Evolutionary conservation across 805 yeast species (phyloP), one percentile per base, ranked within the genome.

Genomic region (Ogataea henricii): DNA sequence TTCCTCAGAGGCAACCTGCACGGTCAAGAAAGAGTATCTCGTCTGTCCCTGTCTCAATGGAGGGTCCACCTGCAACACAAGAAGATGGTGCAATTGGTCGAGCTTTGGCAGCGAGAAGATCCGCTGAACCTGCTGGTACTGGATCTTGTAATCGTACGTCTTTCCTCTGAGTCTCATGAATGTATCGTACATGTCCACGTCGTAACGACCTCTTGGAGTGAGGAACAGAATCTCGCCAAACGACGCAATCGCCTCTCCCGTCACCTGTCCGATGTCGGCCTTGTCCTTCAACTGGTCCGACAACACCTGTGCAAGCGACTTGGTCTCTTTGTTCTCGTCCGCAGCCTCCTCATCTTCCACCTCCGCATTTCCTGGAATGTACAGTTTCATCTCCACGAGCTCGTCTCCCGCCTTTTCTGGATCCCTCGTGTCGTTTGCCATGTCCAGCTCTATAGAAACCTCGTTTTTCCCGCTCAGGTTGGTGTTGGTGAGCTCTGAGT

Each of bases 1-100:
- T 67, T 94, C 99, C 54, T 90, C 96, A 46, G 83, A 81, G 51
- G 85, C 80, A 63, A 94, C 89, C 70, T 94, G 99, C 66, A 92
- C 70, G 12, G 90, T 92, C 64, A 94, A 73, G 66, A 89, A 94
- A 34, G 97, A 96, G 62, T 94, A 92, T 51, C 96, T 81, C 0
- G 99, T 94, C 71, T 94, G 98, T 47, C 99, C 99, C 71, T 94
- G 99, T 66, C 98, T 83, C 55, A 94, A 74, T 2, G 99, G 99
- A 21, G 99, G 99, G 57, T 92, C 97, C 39, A 94, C 86, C 62
- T 95, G 97, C 51, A 92, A 72, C 6, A 94, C 85, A 63, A 94
- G 75, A 55, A 91, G 73, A 65, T 92, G 96, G 65, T 92, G 96
- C 36, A 87, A 75, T 52, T 90, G 97, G 67, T 94, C 99, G 0